phyloP scores from a whole-genome alignment of 805 yeast genomes.

The Kluyveromyces dobzhanskii region DNA sequence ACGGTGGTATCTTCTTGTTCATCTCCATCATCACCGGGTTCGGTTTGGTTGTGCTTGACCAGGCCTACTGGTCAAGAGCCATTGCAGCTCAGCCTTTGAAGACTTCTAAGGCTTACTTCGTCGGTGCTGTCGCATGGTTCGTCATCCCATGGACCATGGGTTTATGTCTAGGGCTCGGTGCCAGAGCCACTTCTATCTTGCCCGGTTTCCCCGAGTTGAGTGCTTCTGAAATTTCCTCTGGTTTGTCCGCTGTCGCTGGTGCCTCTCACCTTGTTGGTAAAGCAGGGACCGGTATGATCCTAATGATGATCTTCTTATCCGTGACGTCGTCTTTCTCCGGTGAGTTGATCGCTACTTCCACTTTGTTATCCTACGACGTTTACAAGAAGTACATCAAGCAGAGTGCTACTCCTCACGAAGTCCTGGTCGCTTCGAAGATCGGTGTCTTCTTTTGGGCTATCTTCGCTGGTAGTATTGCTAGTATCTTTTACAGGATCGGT shows the following conservation, averaged over 20 bases:
- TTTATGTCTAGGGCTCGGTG: slow-evolving; percentile 31
- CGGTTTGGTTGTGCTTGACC: slow-evolving; percentile 32
- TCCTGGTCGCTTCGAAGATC: slow-evolving; percentile 36
- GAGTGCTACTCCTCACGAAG: slow-evolving; percentile 34
- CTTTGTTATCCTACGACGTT: slow-evolving; percentile 39
- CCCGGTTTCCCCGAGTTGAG: slow-evolving; percentile 34
- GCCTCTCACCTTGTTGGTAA: slow-evolving; percentile 35
- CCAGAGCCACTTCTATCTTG: slow-evolving; percentile 29
- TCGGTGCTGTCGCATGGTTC: slow-evolving; percentile 35
- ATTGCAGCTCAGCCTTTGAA: slow-evolving; percentile 32
- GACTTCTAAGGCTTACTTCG: slow-evolving; percentile 32
- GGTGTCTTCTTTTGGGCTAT: slow-evolving; percentile 34
- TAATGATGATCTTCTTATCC: slow-evolving; percentile 36
- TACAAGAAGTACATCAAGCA: slow-evolving; percentile 37
- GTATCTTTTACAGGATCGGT: slow-evolving; percentile 30
- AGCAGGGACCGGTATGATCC: slow-evolving; percentile 34
- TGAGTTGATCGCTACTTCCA: slow-evolving; percentile 35
- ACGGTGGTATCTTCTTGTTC: slow-evolving; percentile 27
- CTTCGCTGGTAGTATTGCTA: slow-evolving; percentile 33
- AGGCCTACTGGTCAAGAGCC: slow-evolving; percentile 38
- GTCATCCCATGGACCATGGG: slow-evolving; percentile 34
- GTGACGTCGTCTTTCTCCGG: slow-evolving; percentile 37
- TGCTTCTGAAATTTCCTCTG: slow-evolving; percentile 28
- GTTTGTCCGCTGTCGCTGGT: slow-evolving; percentile 36
- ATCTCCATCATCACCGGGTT: slow-evolving; percentile 30